These are phyloP conservation scores for Arabidopsis arenosa DNA, from an alignment of 345 rosid genomes.

Conservation along the genomic window DNA sequence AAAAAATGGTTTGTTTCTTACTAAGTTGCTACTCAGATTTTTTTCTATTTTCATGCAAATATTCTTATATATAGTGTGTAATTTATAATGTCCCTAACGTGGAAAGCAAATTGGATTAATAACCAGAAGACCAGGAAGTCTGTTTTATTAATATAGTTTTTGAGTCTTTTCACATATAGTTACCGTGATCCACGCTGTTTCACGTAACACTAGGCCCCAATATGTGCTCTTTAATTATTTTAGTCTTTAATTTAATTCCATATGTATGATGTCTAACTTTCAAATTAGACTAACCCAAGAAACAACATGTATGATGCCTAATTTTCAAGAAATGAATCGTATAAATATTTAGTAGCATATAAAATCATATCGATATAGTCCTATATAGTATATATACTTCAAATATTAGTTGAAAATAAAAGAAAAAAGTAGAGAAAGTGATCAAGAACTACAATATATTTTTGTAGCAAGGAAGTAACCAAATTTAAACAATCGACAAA, in stretches of 20 bases:
- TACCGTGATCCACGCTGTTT: conserved; percentile 39
- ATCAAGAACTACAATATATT: not conserved
- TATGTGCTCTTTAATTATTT: conserved; percentile 20
- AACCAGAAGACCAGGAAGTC: conserved; percentile 41
- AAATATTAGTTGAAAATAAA: not conserved
- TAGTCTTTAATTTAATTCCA: conserved; percentile 1
- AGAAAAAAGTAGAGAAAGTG: not conserved
- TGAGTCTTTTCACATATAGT: conserved; percentile 35
- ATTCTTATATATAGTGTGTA: not conserved
- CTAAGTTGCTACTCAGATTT: not conserved
- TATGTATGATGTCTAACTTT: not conserved
- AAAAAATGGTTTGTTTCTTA: not conserved
- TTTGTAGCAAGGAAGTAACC: conserved; percentile 1
- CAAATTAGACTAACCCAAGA: not conserved
- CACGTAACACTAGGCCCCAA: conserved; percentile 41
- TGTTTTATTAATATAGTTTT: conserved; percentile 25
- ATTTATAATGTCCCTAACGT: conserved; percentile 24
- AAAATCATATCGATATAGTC: not conserved
- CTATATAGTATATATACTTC: not conserved
- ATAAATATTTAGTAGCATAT: not conserved
- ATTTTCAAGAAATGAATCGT: not conserved
- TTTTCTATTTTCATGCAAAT: not conserved
- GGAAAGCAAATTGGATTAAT: conserved; percentile 26
- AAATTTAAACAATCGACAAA: not conserved
- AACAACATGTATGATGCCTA: not conserved